Evolutionary conservation across 768 basidiomycete species (phyloP), one percentile per base, ranked within the genome.

Genomic region (Serendipita sp.): DNA sequence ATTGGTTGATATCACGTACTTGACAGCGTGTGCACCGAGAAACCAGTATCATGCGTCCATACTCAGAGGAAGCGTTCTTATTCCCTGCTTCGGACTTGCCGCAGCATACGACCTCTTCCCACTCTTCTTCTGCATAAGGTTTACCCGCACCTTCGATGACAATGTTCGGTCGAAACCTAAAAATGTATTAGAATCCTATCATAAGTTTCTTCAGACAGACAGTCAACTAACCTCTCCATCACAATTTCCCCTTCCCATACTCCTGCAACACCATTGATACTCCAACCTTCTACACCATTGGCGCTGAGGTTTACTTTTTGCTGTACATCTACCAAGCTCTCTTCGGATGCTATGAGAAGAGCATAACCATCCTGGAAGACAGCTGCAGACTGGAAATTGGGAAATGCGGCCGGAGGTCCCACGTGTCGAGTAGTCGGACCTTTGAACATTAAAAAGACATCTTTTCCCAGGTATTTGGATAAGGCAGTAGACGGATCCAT

Each of bases 111-210:
- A 89, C 79, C 71, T 83, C 82, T 66, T 82, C 80, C 80, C 86
- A 83, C 44, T 76, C 72, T 68, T 91, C 88, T 71, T 91, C 88
- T 8, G 81, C 79, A 71, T 88, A 91, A 3, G 88, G 81, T 2
- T 78, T 79, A 1, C 80, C 85, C 1, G 77, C 75, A 16, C 88
- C 88, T 64, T 75, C 75, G 68, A 89, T 71, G 4, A 89, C 79
- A 62, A 91, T 83, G 70, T 90, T 91, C 0, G 88, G 88, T 60
- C 88, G 76, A 75, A 89, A 91, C 69, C 88, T 88, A 68, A 24
- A 46, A n/a, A 45, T 37, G 24, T 48, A 28, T 65, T 15, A 24
- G 24, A 24, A 15, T 56, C 28, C 7, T 15, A 64, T 41, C 41
- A 35, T 13, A 46, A 32, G 51, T 18, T 10, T 45, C 45, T 65